Evolutionary conservation across 495 filamentous ascomycete species (phyloP).

Genomic region (Beverwykella pulmonaria): DNA sequence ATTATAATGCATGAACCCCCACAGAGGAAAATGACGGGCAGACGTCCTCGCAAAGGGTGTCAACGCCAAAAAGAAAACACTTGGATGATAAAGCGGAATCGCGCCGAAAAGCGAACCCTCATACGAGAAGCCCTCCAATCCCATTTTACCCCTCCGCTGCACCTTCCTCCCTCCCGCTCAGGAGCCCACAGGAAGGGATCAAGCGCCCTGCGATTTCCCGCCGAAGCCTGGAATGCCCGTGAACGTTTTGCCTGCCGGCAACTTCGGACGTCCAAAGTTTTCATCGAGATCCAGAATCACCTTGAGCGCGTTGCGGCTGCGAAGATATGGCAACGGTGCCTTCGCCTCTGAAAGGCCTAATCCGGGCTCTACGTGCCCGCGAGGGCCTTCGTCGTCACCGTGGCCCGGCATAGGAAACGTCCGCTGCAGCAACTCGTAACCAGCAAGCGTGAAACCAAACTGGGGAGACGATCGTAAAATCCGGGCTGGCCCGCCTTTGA

Average conservation of each 20-base stretch:
- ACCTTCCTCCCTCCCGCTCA: constrained; percentile 8
- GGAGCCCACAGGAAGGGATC: neutral
- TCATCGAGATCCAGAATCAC: constrained; percentile 93
- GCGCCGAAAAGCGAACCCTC: constrained; percentile 25
- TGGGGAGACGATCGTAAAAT: constrained; percentile 93
- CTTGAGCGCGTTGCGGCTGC: constrained; percentile 93
- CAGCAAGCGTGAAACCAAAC: constrained; percentile 95
- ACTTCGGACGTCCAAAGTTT: constrained; percentile 73
- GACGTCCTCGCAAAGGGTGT: constrained; percentile 10
- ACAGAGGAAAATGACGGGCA: constrained; percentile 8
- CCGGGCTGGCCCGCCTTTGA: constrained; percentile 95
- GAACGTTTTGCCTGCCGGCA: constrained; percentile 49
- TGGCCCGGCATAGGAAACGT: constrained; percentile 77
- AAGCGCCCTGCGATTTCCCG: constrained; percentile 21
- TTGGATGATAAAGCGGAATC: constrained; percentile 34
- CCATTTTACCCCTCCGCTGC: constrained; percentile 36
- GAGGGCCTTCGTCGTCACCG: constrained; percentile 49
- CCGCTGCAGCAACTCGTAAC: constrained; percentile 89
- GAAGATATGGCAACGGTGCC: constrained; percentile 75
- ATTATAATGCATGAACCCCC: constrained; percentile 25
- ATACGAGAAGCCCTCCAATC: constrained; percentile 33
- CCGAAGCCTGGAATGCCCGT: constrained; percentile 39
- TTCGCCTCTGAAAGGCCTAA: constrained; percentile 61
- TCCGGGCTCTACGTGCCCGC: constrained; percentile 56
- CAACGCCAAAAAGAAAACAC: constrained; percentile 32